These are phyloP conservation scores for Beta corolliflora DNA, from an alignment of 179 eudicot species.

Conservation along the genomic window DNA sequence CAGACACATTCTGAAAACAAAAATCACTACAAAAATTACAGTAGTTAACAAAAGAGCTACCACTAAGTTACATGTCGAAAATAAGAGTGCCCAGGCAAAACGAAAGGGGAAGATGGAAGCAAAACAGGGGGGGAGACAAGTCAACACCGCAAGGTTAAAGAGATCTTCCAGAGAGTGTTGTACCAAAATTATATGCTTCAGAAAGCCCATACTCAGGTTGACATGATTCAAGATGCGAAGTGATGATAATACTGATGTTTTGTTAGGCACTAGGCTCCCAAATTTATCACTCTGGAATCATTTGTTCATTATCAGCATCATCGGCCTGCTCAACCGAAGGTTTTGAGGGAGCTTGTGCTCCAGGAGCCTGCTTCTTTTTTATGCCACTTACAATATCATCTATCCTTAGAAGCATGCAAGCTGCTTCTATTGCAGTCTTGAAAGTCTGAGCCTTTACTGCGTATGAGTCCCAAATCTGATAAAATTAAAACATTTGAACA, in stretches of 20 bases:
- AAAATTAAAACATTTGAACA: background rate
- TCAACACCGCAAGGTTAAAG: background rate
- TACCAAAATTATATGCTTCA: slow-evolving; percentile 21
- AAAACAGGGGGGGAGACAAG: background rate
- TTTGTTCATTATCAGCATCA: slow-evolving; percentile 87
- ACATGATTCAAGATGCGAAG: background rate
- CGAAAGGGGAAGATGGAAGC: background rate
- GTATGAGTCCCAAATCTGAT: slow-evolving; percentile 92
- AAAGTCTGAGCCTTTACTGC: slow-evolving; percentile 89
- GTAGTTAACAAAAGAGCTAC: background rate
- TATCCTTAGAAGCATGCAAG: slow-evolving; percentile 89
- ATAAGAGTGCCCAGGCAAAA: background rate
- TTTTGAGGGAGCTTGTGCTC: slow-evolving; percentile 62
- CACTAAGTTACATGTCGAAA: background rate
- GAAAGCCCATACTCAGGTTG: slow-evolving; percentile 6
- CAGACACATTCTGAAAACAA: background rate
- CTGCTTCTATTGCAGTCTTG: slow-evolving; percentile 93
- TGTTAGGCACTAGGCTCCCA: background rate
- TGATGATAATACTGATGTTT: background rate
- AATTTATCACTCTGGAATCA: slow-evolving; percentile 63
- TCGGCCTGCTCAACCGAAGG: slow-evolving; percentile 78
- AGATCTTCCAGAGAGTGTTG: background rate
- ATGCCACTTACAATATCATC: slow-evolving; percentile 95
- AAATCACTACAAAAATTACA: slow-evolving; percentile 4
- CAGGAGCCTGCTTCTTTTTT: slow-evolving; percentile 93